These are phyloP conservation scores for Termitomyces sp. DNA, from an alignment of 768 basidiomycete species.

Conservation along the genomic window DNA sequence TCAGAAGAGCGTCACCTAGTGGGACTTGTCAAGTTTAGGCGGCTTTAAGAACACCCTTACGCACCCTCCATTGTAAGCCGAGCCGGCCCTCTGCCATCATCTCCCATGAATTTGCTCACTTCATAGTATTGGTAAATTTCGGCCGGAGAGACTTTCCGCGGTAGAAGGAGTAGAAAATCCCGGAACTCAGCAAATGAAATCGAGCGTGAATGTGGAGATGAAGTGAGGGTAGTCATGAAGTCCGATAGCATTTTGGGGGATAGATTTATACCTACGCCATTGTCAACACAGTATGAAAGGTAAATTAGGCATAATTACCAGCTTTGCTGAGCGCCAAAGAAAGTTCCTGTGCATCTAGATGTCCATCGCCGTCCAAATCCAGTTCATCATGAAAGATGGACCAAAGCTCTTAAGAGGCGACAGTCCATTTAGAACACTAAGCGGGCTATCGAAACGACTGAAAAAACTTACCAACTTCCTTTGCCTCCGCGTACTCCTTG, in stretches of 20 bases:
- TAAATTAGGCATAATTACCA: conserved; percentile 40
- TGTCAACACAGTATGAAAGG: conserved; percentile 1
- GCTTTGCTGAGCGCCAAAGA: conserved; percentile 54
- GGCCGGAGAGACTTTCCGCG: conserved; percentile 71
- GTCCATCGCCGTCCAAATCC: conserved; percentile 86
- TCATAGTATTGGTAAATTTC: conserved; percentile 89
- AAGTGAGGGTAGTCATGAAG: conserved; percentile 76
- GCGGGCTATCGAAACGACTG: conserved; percentile 5
- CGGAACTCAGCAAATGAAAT: conserved; percentile 86
- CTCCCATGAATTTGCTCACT: conserved; percentile 60
- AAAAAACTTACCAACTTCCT: conserved; percentile 68
- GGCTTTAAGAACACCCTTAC: conserved; percentile 11
- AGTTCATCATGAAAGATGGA: conserved; percentile 86
- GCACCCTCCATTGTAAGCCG: conserved; percentile 89
- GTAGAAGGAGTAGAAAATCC: conserved; percentile 84
- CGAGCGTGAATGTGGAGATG: conserved; percentile 61
- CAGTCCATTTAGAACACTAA: conserved; percentile 12
- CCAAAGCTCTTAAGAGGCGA: conserved; percentile 71
- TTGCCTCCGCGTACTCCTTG: conserved; percentile 69
- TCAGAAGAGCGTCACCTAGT: conserved; percentile 73
- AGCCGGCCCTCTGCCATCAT: conserved; percentile 75
- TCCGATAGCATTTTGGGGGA: conserved; percentile 69
- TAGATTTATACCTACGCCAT: conserved; percentile 64
- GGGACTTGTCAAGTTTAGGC: conserved; percentile 3
- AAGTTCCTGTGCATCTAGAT: conserved; percentile 56